phyloP scores from a whole-genome alignment of 1,284 basidiomycete species.

The Tylopilus orsonianus region DNA sequence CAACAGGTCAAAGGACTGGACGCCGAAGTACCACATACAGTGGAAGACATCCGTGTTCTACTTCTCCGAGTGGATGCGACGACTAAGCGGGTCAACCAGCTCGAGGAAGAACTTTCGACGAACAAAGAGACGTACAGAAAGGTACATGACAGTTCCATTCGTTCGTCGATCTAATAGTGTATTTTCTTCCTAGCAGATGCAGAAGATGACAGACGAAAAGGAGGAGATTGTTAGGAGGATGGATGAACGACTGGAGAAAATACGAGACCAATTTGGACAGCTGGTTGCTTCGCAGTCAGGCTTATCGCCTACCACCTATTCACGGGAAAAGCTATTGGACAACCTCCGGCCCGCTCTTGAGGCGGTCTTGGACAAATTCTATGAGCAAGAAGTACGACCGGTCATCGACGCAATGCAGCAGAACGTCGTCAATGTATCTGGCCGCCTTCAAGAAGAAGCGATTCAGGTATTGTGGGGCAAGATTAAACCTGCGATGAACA shows the following conservation, averaged over 20 bases:
- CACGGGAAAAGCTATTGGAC: conserved; percentile 20
- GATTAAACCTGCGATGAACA: conserved; percentile 33
- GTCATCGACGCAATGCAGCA: conserved; percentile 17
- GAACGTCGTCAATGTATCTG: conserved; percentile 14
- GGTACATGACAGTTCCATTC: conserved; percentile 12
- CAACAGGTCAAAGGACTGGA: conserved; percentile 22
- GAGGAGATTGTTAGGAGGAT: conserved; percentile 12
- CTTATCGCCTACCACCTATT: background rate
- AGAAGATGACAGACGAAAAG: conserved; percentile 17
- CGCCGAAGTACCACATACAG: conserved; percentile 20
- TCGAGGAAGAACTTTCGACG: conserved; percentile 24
- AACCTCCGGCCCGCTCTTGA: conserved; percentile 23
- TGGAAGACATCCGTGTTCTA: conserved; percentile 29
- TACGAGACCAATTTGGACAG: conserved; percentile 22
- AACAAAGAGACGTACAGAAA: conserved; percentile 21
- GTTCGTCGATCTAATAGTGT: conserved; percentile 3
- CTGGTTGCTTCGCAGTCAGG: conserved; percentile 12
- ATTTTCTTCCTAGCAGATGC: conserved; percentile 17
- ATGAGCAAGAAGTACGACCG: conserved; percentile 23
- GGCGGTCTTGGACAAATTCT: conserved; percentile 22
- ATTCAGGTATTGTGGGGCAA: conserved; percentile 29
- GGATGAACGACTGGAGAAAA: conserved; percentile 17
- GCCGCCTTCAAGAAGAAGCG: conserved; percentile 25
- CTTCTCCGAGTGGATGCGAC: conserved; percentile 28
- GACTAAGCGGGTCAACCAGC: conserved; percentile 20